A percentile compares a stretch with the other conserved stretches of the same genome.
phyloP scores from a whole-genome alignment of 2,329 filamentous ascomycete species.

The Pestalotiopsis sp. region DNA sequence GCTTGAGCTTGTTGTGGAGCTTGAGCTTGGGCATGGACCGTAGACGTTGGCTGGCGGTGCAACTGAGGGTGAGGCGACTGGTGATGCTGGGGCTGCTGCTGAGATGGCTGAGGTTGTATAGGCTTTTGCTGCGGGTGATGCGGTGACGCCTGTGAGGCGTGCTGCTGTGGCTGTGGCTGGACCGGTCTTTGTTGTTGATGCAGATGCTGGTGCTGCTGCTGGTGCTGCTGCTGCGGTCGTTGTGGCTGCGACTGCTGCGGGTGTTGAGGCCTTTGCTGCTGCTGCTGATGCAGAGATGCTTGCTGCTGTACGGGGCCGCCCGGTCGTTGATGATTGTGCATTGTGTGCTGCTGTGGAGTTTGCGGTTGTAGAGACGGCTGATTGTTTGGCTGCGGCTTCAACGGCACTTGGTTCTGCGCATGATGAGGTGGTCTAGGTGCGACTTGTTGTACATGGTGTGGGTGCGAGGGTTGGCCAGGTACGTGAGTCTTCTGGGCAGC shows the following conservation, averaged over 20 bases:
- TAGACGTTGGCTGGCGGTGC: not conserved
- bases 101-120: constrained; percentile 14
- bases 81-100: constrained; percentile 2
- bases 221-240: constrained; percentile 13
- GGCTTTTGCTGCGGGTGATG: constrained; percentile 13
- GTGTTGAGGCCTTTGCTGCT: constrained; percentile 14
- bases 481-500: not conserved
- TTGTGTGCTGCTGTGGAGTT: constrained; percentile 18
- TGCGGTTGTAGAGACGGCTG: constrained; percentile 5
- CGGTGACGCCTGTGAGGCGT: constrained; percentile 14
- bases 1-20: not conserved
- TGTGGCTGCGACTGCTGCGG: constrained; percentile 16
- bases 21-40: not conserved
- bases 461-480: constrained; percentile 2
- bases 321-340: constrained; percentile 22
- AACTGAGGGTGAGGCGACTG: not conserved
- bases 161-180: constrained; percentile 16
- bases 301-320: constrained; percentile 7
- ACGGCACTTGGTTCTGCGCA: constrained; percentile 4
- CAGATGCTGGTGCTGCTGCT: constrained; percentile 16
- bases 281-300: constrained; percentile 11
- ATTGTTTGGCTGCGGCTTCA: not conserved
- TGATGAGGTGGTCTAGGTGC: constrained; percentile 11
- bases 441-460: constrained; percentile 13
- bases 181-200: constrained; percentile 13